A percentile compares a stretch with the other conserved stretches of the same genome.
Conservation (phyloP, 2,329 filamentous ascomycete genomes). For the Aspergillus sp. region DNA sequence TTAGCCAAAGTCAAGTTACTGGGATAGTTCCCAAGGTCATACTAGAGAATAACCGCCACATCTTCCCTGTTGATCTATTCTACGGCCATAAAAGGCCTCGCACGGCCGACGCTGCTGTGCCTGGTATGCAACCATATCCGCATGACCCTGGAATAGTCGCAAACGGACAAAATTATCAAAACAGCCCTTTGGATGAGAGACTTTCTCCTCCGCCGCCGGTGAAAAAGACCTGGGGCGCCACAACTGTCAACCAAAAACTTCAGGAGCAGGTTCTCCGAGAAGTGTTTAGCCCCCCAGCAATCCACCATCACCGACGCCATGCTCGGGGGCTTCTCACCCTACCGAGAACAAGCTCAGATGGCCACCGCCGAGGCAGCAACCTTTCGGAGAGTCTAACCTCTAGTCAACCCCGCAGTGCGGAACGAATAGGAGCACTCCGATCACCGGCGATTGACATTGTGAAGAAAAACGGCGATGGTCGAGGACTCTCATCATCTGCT, state of each 20-base stretch:
- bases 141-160: constrained; percentile 19
- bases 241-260: constrained; percentile 82
- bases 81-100: constrained; percentile 55
- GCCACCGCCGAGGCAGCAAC: constrained; percentile 32
- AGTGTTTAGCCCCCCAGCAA: constrained; percentile 80
- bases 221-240: constrained; percentile 75
- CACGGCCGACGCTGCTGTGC: constrained; percentile 31
- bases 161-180: constrained; percentile 9
- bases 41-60: constrained; percentile 90
- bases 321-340: constrained; percentile 63
- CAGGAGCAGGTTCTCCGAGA: constrained; percentile 91
- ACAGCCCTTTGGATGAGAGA: constrained; percentile 15
- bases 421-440: constrained; percentile 21
- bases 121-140: constrained; percentile 21
- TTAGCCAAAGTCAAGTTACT: constrained; percentile 75
- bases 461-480: constrained; percentile 24
- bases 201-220: constrained; percentile 29
- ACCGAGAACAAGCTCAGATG: constrained; percentile 47
- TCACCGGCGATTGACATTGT: constrained; percentile 31
- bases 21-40: constrained; percentile 83
- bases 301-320: constrained; percentile 76
- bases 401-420: constrained; percentile 21
- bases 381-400: constrained; percentile 34
- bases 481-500: constrained; percentile 37
- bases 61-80: constrained; percentile 82